phyloP scores from a whole-genome alignment of 2,329 filamentous ascomycete species.

The Didymella glomerata region DNA sequence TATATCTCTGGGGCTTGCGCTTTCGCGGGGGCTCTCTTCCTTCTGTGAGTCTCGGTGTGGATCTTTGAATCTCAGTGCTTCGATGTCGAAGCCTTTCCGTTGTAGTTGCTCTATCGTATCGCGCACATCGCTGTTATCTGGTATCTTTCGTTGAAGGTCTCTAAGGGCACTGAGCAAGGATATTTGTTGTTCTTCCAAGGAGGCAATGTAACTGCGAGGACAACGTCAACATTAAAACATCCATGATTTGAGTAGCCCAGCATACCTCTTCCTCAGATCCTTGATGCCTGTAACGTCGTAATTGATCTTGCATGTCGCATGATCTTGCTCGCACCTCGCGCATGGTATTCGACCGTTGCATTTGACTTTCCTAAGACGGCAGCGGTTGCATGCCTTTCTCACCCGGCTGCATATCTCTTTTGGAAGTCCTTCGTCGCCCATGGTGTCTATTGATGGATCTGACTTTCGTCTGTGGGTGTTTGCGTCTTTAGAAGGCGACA shows the following conservation, averaged over 20 bases:
- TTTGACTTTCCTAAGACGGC: not conserved
- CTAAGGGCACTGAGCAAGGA: not conserved
- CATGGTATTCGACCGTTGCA: not conserved
- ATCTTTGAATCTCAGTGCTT: constrained; percentile 1
- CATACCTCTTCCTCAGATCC: constrained; percentile 1
- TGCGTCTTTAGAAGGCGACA: not conserved
- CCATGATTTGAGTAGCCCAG: too few relatives aligned
- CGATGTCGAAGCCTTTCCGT: not conserved
- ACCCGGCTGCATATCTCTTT: constrained; percentile 1
- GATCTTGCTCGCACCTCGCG: not conserved
- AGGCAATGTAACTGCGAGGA: not conserved
- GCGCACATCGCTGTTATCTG: not conserved
- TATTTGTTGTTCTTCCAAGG: not conserved
- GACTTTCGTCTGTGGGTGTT: not conserved
- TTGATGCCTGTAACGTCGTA: not conserved
- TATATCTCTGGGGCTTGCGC: not conserved
- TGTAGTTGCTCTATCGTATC: not conserved
- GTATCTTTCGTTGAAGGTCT: not conserved
- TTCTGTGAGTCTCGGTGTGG: not conserved
- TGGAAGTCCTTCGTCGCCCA: not conserved
- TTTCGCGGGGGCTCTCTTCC: not conserved
- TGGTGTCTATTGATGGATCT: not conserved
- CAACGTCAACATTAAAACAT: not conserved
- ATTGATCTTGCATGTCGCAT: constrained; percentile 1
- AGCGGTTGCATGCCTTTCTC: not conserved